phyloP scores from a whole-genome alignment of 768 basidiomycete species.

The Steccherinum ochraceum region DNA sequence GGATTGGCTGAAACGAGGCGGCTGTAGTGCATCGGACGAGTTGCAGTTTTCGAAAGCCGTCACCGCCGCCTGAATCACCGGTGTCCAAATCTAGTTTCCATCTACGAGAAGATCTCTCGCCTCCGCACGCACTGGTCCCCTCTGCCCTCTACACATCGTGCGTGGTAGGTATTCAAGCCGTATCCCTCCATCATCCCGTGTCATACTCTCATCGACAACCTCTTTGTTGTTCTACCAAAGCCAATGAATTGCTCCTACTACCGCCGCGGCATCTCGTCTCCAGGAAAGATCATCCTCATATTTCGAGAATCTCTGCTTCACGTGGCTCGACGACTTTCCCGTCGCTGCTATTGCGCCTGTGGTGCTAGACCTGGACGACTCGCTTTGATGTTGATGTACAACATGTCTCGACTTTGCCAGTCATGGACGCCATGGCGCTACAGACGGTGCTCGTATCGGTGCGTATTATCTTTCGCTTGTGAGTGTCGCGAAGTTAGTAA shows the following conservation, averaged over 20 bases:
- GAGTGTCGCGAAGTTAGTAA: too few species aligned
- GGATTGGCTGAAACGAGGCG: background rate
- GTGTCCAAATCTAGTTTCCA: constrained; percentile 18
- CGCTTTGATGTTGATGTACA: constrained; percentile 66
- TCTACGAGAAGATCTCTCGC: constrained; percentile 14
- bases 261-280: constrained; percentile 1
- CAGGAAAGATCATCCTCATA: constrained; percentile 3
- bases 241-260: constrained; percentile 17
- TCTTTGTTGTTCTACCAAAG: constrained; percentile 23
- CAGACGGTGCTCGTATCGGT: too few species aligned
- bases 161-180: constrained; percentile 30
- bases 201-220: constrained; percentile 48
- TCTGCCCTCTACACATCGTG: constrained; percentile 41
- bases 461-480: too few species aligned
- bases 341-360: constrained; percentile 40
- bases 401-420: too few species aligned
- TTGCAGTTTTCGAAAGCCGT: constrained; percentile 45
- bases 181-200: constrained; percentile 38
- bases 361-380: constrained; percentile 35
- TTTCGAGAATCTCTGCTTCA: constrained; percentile 24
- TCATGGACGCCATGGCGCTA: too few species aligned
- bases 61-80: constrained; percentile 27
- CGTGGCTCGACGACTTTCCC: constrained; percentile 28
- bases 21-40: constrained; percentile 29
- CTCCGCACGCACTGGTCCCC: constrained; percentile 11